These are phyloP conservation scores for Apiospora arundinis DNA, from an alignment of 2,329 filamentous ascomycete species.

Conservation along the genomic window DNA sequence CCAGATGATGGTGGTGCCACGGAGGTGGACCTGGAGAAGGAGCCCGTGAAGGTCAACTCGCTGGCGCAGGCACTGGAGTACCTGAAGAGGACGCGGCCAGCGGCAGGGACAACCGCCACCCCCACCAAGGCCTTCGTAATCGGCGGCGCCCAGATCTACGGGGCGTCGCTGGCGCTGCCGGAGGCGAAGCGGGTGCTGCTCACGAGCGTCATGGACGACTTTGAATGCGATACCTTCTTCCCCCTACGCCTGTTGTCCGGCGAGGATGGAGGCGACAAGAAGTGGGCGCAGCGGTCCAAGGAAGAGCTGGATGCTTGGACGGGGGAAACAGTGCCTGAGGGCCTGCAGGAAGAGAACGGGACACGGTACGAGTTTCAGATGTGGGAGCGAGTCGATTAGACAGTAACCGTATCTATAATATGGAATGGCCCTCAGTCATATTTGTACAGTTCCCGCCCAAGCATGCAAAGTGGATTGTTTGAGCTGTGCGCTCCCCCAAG, in stretches of 20 bases:
- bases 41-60: slow-evolving; percentile 64
- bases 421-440: neutral
- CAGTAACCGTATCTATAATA: neutral
- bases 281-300: slow-evolving; percentile 62
- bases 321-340: slow-evolving; percentile 66
- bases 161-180: slow-evolving; percentile 65
- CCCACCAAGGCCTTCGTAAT: slow-evolving; percentile 76
- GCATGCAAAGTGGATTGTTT: slow-evolving; percentile 12
- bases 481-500: slow-evolving; percentile 2
- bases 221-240: slow-evolving; percentile 80
- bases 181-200: slow-evolving; percentile 70
- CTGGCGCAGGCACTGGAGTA: slow-evolving; percentile 63
- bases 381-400: slow-evolving; percentile 64
- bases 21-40: slow-evolving; percentile 39
- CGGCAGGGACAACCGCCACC: slow-evolving; percentile 48
- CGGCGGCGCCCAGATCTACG: slow-evolving; percentile 87
- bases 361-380: slow-evolving; percentile 75
- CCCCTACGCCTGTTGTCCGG: slow-evolving; percentile 58
- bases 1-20: slow-evolving; percentile 28
- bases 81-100: slow-evolving; percentile 41
- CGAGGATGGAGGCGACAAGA: slow-evolving; percentile 37
- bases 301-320: slow-evolving; percentile 66
- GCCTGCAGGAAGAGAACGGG: slow-evolving; percentile 66
- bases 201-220: slow-evolving; percentile 72
- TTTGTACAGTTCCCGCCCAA: neutral